Base-by-base conservation (phyloP, 2,329 filamentous ascomycete species). In the Curvularia spicifera region DNA sequence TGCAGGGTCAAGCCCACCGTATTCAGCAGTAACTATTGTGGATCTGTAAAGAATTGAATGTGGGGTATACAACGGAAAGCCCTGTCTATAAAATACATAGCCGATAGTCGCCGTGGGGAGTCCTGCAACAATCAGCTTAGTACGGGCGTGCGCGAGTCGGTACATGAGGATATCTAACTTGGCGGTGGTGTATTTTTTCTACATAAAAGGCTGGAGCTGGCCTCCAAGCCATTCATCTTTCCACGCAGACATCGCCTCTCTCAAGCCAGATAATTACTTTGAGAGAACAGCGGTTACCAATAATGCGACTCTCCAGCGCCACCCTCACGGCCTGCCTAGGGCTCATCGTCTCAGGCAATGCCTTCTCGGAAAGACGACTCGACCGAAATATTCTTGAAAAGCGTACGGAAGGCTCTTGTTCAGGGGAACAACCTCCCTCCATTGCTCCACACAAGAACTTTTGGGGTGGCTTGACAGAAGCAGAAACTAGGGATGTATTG, bases 361-460 rank as follows among this genome's bases (percentile, higher is more conserved):
- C 44, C 26, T 47, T 47, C 18, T 47, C 10, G 6, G 44, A 33
- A 47, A 47, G 29, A 33, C 28, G 29, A n/a, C 18, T 47, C 44
- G 44, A 47, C 9, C 18, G 28, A 5, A 47, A 10, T 8, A n/a
- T 24, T 33, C 28, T 33, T 8, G 44, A 33, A 33, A 31, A 47
- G 28, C 44, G 13, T 33, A 5, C 29, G 6, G 44, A 31, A 33
- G 18, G 10, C 33, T 15, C 29, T 47, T 47, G 44, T 47, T 47
- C 29, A 22, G 28, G 28, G 5, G 44, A 33, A 31, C 44, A 47
- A n/a, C 10, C 29, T 47, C 44, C 44, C 2, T 31, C 44, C 7
- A 18, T 33, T 33, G 28, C 44, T 47, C 44, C 44, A 22, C 44
- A 47, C 44, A 47, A 33, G 33, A 47, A 47, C 29, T 47, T 47